phyloP scores from a whole-genome alignment of 1,284 basidiomycete genomes.

The Kalmanozyma brasiliensis region DNA sequence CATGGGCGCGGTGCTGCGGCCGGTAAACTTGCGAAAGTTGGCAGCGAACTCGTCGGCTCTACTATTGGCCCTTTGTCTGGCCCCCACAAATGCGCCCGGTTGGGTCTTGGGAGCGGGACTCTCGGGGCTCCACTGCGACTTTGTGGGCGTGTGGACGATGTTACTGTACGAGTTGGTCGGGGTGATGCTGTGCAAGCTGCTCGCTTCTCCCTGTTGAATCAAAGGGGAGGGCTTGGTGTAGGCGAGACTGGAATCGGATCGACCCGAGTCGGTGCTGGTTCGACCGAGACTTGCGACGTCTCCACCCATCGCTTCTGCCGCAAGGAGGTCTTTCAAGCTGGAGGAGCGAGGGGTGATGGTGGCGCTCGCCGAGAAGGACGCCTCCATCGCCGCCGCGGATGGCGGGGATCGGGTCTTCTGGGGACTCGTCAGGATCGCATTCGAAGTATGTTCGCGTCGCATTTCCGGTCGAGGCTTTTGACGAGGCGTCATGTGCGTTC shows the following conservation, averaged over 20 bases:
- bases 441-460: conserved; percentile 37
- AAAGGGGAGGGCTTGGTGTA: conserved; percentile 45
- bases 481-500: conserved; percentile 21
- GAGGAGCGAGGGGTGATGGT: conserved; percentile 33
- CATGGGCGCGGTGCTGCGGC: not conserved
- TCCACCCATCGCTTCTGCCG: conserved; percentile 3
- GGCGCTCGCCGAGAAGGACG: conserved; percentile 11
- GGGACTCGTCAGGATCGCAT: conserved; percentile 31
- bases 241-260: conserved; percentile 31
- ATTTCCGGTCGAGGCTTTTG: conserved; percentile 25
- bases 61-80: conserved; percentile 31
- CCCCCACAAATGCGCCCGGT: not conserved
- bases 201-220: not conserved
- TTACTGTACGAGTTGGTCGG: conserved; percentile 43
- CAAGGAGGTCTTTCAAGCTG: conserved; percentile 35
- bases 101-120: conserved; percentile 8
- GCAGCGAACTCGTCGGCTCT: conserved; percentile 46
- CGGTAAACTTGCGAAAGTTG: conserved; percentile 21
- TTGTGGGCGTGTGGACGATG: not conserved
- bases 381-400: not conserved
- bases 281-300: not conserved
- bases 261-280: conserved; percentile 24
- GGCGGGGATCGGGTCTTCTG: conserved; percentile 1
- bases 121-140: conserved; percentile 30
- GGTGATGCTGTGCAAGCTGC: conserved; percentile 18